Evolutionary conservation across 495 filamentous ascomycete species (phyloP).

Genomic region (Penicillium paxilli): DNA sequence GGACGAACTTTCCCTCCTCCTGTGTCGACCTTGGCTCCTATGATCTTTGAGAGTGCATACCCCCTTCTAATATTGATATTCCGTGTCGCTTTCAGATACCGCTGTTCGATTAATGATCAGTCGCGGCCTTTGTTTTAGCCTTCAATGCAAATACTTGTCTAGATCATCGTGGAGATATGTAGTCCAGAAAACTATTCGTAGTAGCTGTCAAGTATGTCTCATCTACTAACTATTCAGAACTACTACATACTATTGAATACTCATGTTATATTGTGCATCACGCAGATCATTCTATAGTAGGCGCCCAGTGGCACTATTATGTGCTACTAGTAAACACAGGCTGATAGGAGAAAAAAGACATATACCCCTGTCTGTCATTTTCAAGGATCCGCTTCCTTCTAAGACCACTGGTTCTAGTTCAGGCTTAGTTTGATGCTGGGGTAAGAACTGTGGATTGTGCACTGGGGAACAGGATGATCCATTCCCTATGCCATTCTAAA

Average conservation of each 20-base stretch:
- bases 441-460: neutral
- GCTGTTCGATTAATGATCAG: constrained; percentile 28
- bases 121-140: constrained; percentile 24
- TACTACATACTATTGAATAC: no score
- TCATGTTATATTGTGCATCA: no score
- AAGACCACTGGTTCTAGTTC: neutral
- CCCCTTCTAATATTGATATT: constrained; percentile 34
- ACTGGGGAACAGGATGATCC: neutral
- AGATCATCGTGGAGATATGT: neutral
- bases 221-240: no score
- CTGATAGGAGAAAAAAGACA: neutral
- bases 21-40: constrained; percentile 8
- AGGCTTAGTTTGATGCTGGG: neutral
- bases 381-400: neutral
- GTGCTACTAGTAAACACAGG: neutral
- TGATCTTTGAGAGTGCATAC: constrained; percentile 24
- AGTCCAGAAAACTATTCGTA: no score
- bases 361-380: no score
- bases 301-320: no score
- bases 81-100: constrained; percentile 30
- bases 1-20: no score
- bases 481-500: neutral
- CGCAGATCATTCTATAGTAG: no score
- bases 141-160: constrained; percentile 31
- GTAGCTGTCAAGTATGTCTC: no score